Evolutionary conservation across 768 basidiomycete species (phyloP).

Genomic region (Terana coerulea): DNA sequence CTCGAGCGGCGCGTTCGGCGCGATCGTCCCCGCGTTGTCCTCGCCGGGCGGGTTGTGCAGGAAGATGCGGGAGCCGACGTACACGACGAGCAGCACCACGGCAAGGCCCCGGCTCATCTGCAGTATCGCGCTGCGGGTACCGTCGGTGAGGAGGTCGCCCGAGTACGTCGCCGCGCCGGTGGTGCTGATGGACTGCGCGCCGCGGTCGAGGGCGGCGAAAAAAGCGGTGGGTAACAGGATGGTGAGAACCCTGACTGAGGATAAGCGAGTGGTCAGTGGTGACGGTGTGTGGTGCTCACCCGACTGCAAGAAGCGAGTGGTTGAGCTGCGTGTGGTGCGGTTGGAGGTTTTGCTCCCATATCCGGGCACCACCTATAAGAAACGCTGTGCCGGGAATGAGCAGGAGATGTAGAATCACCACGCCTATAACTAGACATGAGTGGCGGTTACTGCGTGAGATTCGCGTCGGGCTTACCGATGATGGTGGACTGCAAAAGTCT

Average conservation of each 20-base stretch:
- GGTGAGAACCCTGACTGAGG: slow-evolving; percentile 47
- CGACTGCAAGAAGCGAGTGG: slow-evolving; percentile 63
- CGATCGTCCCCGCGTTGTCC: slow-evolving; percentile 38
- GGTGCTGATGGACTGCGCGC: slow-evolving; percentile 16
- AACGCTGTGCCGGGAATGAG: slow-evolving; percentile 70
- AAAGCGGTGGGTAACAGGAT: slow-evolving; percentile 64
- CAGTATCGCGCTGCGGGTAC: slow-evolving; percentile 44
- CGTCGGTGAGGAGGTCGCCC: slow-evolving; percentile 36
- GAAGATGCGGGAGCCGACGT: slow-evolving; percentile 64
- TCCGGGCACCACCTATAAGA: slow-evolving; percentile 64
- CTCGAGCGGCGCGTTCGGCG: slow-evolving; percentile 36
- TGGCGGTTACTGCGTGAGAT: neutral
- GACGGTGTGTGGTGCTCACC: slow-evolving; percentile 38
- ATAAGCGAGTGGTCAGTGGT: neutral
- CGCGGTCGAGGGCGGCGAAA: slow-evolving; percentile 54
- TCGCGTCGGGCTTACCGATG: slow-evolving; percentile 36
- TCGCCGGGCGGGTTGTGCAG: slow-evolving; percentile 69
- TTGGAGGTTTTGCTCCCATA: slow-evolving; percentile 65
- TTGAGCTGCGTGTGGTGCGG: slow-evolving; percentile 65
- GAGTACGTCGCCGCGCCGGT: slow-evolving; percentile 19
- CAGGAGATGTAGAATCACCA: slow-evolving; percentile 69
- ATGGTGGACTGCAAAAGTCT: slow-evolving; percentile 67
- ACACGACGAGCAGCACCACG: slow-evolving; percentile 59
- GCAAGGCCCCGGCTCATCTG: slow-evolving; percentile 64
- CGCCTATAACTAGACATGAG: slow-evolving; percentile 40